Evolutionary conservation across 208 protist genomes (phyloP).

Genomic region (Leishmania lainsoni): DNA sequence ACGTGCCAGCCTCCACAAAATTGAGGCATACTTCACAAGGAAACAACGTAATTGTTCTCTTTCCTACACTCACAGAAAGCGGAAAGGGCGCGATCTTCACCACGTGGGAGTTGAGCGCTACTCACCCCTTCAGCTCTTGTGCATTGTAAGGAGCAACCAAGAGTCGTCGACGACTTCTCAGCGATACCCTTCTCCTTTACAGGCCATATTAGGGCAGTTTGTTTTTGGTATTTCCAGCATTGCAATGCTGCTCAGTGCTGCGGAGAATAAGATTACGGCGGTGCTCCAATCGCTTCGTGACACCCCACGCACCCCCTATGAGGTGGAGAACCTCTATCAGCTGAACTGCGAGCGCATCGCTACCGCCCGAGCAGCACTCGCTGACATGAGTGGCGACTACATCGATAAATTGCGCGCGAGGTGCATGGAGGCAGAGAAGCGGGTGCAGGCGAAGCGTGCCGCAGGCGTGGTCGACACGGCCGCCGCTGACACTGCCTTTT

Average conservation of each 20-base stretch:
- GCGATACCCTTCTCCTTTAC: neutral
- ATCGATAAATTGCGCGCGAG: conserved; percentile 39
- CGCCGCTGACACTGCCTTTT: conserved; percentile 35
- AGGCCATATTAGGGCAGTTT: neutral
- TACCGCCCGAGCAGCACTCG: conserved; percentile 28
- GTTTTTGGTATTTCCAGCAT: neutral
- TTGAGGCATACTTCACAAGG: neutral
- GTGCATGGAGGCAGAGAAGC: conserved; percentile 35
- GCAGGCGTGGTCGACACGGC: neutral
- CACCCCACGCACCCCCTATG: conserved; percentile 66
- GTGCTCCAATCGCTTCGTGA: conserved; percentile 52
- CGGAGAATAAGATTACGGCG: conserved; percentile 36
- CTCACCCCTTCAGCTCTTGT: neutral
- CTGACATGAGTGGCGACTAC: conserved; percentile 57
- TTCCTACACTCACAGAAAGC: neutral
- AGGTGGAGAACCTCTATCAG: conserved; percentile 47
- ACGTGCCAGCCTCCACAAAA: neutral
- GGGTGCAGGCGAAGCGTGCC: conserved; percentile 21
- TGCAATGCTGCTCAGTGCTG: conserved; percentile 39
- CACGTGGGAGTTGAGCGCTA: neutral
- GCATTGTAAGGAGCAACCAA: neutral
- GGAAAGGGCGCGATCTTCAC: too few relatives aligned
- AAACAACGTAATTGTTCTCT: neutral
- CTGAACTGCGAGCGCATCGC: conserved; percentile 53
- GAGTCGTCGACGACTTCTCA: neutral